Conservation (phyloP, 129 eudicot genomes). For the Tagetes erecta region DNA sequence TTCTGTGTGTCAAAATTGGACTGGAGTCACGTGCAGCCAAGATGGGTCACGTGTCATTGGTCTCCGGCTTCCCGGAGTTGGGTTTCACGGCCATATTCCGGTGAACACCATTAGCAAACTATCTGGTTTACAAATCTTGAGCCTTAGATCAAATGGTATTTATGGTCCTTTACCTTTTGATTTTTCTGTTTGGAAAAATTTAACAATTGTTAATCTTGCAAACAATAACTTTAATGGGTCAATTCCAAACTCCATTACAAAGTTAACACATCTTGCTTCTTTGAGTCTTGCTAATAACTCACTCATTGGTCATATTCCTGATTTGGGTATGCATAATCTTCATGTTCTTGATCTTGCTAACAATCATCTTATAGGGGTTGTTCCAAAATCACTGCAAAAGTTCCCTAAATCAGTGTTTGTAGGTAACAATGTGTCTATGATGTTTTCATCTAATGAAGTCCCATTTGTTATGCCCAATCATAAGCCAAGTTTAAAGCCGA, state of each 20-base stretch:
- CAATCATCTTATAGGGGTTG: conserved; percentile 59
- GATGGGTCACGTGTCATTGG: conserved; percentile 70
- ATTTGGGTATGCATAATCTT: conserved; percentile 54
- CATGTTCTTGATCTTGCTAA: conserved; percentile 62
- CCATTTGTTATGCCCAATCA: conserved; percentile 49
- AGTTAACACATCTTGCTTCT: conserved; percentile 52
- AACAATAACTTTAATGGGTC: conserved; percentile 72
- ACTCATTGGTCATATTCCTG: conserved; percentile 71
- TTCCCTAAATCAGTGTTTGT: conserved; percentile 74
- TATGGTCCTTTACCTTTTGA: conserved; percentile 69
- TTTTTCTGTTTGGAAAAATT: conserved; percentile 77
- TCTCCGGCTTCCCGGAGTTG: conserved; percentile 83
- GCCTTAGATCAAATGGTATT: conserved; percentile 87
- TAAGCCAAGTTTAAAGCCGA: conserved; percentile 30
- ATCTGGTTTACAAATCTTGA: conserved; percentile 81
- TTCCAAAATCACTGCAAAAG: conserved; percentile 70
- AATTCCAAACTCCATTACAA: conserved; percentile 53
- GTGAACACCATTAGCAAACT: conserved; percentile 63
- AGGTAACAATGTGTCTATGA: conserved; percentile 56
- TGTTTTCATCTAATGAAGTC: conserved; percentile 35
- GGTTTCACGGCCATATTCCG: conserved; percentile 79
- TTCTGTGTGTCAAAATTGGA: conserved; percentile 74
- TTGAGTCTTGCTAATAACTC: conserved; percentile 81
- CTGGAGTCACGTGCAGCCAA: conserved; percentile 74
- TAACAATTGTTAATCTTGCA: conserved; percentile 66